Percentiles rank a stretch among this genome's conserved stretches.
These are phyloP conservation scores for Lecanicillium sp. DNA, from an alignment of 2,329 filamentous ascomycete species.

Conservation along the genomic window DNA sequence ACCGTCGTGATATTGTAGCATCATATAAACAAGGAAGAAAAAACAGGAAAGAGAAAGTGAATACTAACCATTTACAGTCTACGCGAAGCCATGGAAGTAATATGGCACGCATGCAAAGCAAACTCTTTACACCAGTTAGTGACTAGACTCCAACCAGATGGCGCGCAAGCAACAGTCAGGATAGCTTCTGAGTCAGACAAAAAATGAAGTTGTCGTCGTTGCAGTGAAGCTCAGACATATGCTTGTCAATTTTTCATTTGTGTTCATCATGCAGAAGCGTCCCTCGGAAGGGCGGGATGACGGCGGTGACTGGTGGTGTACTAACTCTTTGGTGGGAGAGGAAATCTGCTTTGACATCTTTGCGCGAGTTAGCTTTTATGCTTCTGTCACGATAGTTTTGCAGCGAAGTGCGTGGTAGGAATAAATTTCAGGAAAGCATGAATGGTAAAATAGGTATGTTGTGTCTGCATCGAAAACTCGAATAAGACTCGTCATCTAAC, in stretches of 20 bases:
- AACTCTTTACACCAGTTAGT: background rate
- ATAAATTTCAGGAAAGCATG: conserved; percentile 50
- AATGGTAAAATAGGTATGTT: conserved; percentile 60
- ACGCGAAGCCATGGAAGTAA: background rate
- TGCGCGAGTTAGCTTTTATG: conserved; percentile 5
- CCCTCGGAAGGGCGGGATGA: too few species aligned
- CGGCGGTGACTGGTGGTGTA: conserved; percentile 7
- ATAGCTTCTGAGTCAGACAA: conserved; percentile 9
- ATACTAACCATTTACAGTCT: conserved; percentile 19
- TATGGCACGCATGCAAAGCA: background rate
- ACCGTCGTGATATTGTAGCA: conserved; percentile 39
- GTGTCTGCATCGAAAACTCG: conserved; percentile 66
- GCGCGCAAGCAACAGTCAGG: background rate
- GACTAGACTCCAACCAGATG: too few species aligned
- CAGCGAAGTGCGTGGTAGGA: conserved; percentile 8
- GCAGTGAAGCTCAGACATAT: conserved; percentile 80
- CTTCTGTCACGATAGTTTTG: conserved; percentile 14
- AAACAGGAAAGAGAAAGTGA: background rate
- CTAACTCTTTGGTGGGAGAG: conserved; percentile 11
- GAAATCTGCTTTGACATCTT: conserved; percentile 23
- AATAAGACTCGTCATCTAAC: conserved; percentile 73
- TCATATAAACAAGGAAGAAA: conserved; percentile 23
- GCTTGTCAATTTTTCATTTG: conserved; percentile 84
- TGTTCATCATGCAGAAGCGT: conserved; percentile 63
- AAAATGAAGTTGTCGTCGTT: conserved; percentile 32